phyloP scores from a whole-genome alignment of 2,329 filamentous ascomycete species.

The Aphanoascus verrucosus region DNA sequence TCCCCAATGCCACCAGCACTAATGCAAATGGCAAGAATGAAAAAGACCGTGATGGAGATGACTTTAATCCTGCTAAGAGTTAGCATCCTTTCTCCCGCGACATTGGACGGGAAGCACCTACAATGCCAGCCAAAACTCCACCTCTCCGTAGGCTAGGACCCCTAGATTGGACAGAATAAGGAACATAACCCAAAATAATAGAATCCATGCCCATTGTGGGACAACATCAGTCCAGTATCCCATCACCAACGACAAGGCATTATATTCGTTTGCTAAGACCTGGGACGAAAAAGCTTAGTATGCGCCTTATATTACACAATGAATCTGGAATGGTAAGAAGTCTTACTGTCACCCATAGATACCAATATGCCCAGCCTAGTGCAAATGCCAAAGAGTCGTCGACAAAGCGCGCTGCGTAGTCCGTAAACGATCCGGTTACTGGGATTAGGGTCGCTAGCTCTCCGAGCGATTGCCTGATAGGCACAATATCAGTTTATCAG shows the following conservation, averaged over 20 bases:
- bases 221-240: constrained; percentile 37
- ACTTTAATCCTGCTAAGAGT: constrained; percentile 23
- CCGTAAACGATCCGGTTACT: constrained; percentile 60
- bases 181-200: constrained; percentile 39
- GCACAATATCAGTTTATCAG: background rate
- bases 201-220: constrained; percentile 38
- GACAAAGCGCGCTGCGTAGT: constrained; percentile 58
- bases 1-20: constrained; percentile 27
- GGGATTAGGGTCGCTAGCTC: constrained; percentile 66
- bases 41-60: constrained; percentile 25
- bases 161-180: constrained; percentile 33
- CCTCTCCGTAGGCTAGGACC: constrained; percentile 43
- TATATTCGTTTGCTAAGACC: constrained; percentile 35
- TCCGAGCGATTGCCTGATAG: constrained; percentile 60
- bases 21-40: constrained; percentile 27
- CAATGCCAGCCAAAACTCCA: constrained; percentile 39
- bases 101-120: constrained; percentile 15
- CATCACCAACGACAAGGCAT: constrained; percentile 38
- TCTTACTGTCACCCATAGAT: constrained; percentile 35
- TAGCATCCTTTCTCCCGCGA: background rate
- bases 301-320: background rate
- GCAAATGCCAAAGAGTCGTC: constrained; percentile 59
- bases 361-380: constrained; percentile 61
- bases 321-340: background rate
- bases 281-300: too few relatives aligned